Conservation (phyloP, 805 yeast genomes). For the Tetrapisispora pingtungensis region DNA sequence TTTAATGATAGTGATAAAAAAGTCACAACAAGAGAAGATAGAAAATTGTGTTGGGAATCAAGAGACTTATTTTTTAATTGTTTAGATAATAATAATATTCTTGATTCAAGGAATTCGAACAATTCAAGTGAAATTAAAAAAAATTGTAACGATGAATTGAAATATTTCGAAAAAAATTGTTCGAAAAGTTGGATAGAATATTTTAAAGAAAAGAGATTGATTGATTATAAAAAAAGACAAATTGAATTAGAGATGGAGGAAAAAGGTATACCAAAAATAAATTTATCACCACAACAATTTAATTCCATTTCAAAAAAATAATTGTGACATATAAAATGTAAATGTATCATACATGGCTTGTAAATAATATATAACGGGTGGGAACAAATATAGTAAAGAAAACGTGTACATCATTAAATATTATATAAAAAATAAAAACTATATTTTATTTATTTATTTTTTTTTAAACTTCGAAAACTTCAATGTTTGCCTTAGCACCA, state of each 20-base stretch:
- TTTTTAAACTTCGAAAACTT: conserved; percentile 39
- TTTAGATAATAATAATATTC: conserved; percentile 54
- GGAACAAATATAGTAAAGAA: too few relatives aligned
- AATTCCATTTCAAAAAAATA: neutral
- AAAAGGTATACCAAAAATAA: neutral
- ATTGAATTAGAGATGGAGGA: conserved; percentile 1
- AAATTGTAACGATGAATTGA: conserved; percentile 48
- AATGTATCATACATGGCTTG: too few relatives aligned
- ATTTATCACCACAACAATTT: conserved; percentile 3
- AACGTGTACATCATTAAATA: conserved; percentile 2
- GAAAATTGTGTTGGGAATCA: conserved; percentile 82
- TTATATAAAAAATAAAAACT: neutral
- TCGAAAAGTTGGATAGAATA: conserved; percentile 82
- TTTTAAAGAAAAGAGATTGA: conserved; percentile 81
- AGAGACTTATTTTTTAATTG: conserved; percentile 74
- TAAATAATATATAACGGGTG: too few relatives aligned
- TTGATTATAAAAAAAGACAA: conserved; percentile 44
- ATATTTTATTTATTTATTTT: neutral
- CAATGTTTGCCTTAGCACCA: conserved; percentile 57
- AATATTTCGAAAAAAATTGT: conserved; percentile 62
- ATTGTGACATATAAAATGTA: too few relatives aligned
- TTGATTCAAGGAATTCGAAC: conserved; percentile 47
- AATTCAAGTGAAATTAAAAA: conserved; percentile 37
- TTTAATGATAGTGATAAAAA: neutral
- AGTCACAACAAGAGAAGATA: conserved; percentile 37